Percentiles rank a stretch among this genome's conserved stretches.
Evolutionary conservation across 768 basidiomycete species (phyloP).

Genomic region (Suillus clintonianus): DNA sequence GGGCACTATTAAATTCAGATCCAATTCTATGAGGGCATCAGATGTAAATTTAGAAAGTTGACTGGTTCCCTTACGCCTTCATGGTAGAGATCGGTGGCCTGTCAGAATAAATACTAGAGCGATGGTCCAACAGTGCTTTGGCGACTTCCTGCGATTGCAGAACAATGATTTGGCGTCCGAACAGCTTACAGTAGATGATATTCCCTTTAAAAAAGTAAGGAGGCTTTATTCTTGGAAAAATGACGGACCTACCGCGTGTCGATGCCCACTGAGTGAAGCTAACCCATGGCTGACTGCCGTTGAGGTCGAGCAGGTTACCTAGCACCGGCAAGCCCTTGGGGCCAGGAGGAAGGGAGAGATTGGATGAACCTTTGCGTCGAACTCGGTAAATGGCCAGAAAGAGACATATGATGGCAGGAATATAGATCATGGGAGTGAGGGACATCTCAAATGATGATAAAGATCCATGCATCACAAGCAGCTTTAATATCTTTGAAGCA

Average conservation of each 20-base stretch:
- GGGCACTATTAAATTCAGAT: constrained; percentile 31
- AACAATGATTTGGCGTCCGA: constrained; percentile 35
- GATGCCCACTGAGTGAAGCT: constrained; percentile 34
- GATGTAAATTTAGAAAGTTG: neutral
- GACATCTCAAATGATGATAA: neutral
- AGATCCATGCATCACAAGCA: no score
- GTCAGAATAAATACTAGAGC: constrained; percentile 39
- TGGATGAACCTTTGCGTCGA: constrained; percentile 11
- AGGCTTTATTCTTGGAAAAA: neutral
- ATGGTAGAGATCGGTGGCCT: constrained; percentile 32
- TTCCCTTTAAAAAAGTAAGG: constrained; percentile 24
- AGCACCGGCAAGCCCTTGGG: constrained; percentile 33
- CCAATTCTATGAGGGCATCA: constrained; percentile 22
- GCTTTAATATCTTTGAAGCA: neutral
- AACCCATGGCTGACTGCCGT: constrained; percentile 30
- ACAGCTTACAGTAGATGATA: constrained; percentile 30
- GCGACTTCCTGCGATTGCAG: constrained; percentile 33
- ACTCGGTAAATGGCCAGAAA: constrained; percentile 11
- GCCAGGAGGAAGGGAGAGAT: constrained; percentile 25
- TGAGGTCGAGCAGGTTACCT: constrained; percentile 27
- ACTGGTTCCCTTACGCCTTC: constrained; percentile 20
- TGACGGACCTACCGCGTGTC: constrained; percentile 21
- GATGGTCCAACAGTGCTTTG: constrained; percentile 37
- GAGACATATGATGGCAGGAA: constrained; percentile 9
- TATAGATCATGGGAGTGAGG: constrained; percentile 8